These are phyloP conservation scores for Colletotrichum horii DNA, from an alignment of 2,329 filamentous ascomycete species.

Conservation along the genomic window DNA sequence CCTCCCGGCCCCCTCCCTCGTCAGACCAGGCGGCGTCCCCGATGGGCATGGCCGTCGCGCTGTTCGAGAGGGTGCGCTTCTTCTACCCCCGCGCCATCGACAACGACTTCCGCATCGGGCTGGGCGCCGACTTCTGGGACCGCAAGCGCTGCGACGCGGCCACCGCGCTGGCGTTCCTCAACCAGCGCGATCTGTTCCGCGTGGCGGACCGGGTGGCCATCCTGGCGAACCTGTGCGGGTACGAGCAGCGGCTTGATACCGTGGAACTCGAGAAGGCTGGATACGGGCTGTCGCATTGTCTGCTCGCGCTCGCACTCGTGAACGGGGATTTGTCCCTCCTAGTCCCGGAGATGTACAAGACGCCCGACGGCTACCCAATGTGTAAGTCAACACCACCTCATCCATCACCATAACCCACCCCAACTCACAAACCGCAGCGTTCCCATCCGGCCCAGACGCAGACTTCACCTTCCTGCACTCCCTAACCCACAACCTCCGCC, in stretches of 20 bases:
- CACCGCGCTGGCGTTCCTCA: not conserved
- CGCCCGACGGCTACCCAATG: fast-evolving
- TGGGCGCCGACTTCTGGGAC: not conserved
- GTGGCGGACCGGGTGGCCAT: not conserved
- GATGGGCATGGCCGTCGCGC: not conserved
- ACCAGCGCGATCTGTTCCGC: not conserved
- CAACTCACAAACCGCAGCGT: not conserved
- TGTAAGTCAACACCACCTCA: not conserved
- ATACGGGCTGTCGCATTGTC: not conserved
- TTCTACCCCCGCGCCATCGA: not conserved
- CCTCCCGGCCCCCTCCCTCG: fast-evolving
- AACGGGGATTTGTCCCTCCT: not conserved
- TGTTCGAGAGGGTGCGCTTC: not conserved
- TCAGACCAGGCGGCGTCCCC: not conserved
- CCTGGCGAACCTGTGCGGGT: not conserved
- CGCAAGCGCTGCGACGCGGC: not conserved
- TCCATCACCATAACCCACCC: not conserved
- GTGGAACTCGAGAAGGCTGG: not conserved
- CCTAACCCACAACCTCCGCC: not conserved
- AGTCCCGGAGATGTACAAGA: not conserved
- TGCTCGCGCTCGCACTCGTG: not conserved
- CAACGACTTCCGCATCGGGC: not conserved
- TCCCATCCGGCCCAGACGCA: not conserved
- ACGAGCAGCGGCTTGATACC: not conserved
- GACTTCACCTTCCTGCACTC: not conserved